Conservation (phyloP, 108 stramenopile genomes). For the Nitzschia sp. region DNA sequence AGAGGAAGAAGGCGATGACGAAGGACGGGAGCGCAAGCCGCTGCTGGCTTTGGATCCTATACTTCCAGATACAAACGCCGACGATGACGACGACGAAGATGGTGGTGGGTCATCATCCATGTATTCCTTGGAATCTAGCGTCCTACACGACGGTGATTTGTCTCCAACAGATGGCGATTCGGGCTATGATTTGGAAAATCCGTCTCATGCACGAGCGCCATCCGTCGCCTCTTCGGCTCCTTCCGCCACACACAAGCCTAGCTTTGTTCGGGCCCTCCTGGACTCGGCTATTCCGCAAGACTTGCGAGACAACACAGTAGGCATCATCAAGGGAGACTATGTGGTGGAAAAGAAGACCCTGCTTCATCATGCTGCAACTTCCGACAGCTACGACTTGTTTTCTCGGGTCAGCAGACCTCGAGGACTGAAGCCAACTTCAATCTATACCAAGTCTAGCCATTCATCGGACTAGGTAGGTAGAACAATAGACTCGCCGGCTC, state of each 20-base stretch:
- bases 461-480: background rate
- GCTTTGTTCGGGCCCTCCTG: slow-evolving; percentile 78
- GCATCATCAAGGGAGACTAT: slow-evolving; percentile 85
- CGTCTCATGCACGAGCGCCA: too few relatives aligned
- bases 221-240: background rate
- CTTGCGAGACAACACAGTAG: slow-evolving; percentile 79
- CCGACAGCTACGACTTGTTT: slow-evolving; percentile 88
- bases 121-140: slow-evolving; percentile 3
- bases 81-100: slow-evolving; percentile 16
- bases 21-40: slow-evolving; percentile 8
- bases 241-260: slow-evolving; percentile 28
- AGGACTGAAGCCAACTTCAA: background rate
- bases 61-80: too few relatives aligned
- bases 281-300: slow-evolving; percentile 85
- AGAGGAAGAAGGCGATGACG: background rate
- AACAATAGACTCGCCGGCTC: background rate
- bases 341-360: slow-evolving; percentile 84
- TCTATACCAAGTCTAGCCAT: background rate
- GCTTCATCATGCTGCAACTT: slow-evolving; percentile 84
- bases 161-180: background rate
- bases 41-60: slow-evolving; percentile 16
- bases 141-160: background rate
- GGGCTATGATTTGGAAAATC: too few relatives aligned
- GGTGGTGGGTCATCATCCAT: slow-evolving; percentile 14
- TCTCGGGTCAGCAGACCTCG: slow-evolving; percentile 21